These are phyloP conservation scores for Verticillium dahliae DNA, from an alignment of 2,329 filamentous ascomycete genomes.

Conservation along the genomic window DNA sequence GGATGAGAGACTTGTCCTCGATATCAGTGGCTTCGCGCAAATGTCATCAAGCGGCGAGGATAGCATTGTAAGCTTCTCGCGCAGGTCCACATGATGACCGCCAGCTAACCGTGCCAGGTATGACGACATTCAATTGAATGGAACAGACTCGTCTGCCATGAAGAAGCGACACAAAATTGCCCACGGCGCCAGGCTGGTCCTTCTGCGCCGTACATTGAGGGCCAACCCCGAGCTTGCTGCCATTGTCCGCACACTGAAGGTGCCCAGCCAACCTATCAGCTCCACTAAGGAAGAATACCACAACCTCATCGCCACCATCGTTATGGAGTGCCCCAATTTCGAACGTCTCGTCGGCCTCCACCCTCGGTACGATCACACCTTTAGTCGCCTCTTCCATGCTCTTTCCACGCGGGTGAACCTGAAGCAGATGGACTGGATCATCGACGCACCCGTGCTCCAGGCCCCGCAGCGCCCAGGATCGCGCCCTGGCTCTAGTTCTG, in stretches of 20 bases:
- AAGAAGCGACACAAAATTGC: conserved; percentile 52
- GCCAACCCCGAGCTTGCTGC: conserved; percentile 44
- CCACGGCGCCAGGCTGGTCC: conserved; percentile 44
- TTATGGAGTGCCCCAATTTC: conserved; percentile 61
- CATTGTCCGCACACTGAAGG: conserved; percentile 50
- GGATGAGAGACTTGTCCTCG: conserved; percentile 54
- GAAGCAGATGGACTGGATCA: conserved; percentile 53
- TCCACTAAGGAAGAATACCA: conserved; percentile 44
- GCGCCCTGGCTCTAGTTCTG: conserved; percentile 11
- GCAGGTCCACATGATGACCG: background rate
- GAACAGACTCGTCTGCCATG: conserved; percentile 45
- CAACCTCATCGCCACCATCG: conserved; percentile 50
- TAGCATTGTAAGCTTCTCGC: conserved; percentile 38
- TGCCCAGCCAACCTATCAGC: conserved; percentile 38
- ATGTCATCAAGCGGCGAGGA: conserved; percentile 43
- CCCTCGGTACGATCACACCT: conserved; percentile 47
- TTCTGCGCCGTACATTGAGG: conserved; percentile 53
- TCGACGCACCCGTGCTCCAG: conserved; percentile 30
- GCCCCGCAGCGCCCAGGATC: conserved; percentile 24
- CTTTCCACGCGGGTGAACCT: conserved; percentile 50
- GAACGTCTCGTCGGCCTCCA: conserved; percentile 51
- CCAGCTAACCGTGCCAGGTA: conserved; percentile 32
- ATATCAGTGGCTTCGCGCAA: conserved; percentile 44
- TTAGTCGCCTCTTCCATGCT: conserved; percentile 51
- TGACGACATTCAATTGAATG: conserved; percentile 51